These are phyloP conservation scores for Thalassiosira hispida DNA, from an alignment of 352 stramenopile genomes.

Conservation along the genomic window DNA sequence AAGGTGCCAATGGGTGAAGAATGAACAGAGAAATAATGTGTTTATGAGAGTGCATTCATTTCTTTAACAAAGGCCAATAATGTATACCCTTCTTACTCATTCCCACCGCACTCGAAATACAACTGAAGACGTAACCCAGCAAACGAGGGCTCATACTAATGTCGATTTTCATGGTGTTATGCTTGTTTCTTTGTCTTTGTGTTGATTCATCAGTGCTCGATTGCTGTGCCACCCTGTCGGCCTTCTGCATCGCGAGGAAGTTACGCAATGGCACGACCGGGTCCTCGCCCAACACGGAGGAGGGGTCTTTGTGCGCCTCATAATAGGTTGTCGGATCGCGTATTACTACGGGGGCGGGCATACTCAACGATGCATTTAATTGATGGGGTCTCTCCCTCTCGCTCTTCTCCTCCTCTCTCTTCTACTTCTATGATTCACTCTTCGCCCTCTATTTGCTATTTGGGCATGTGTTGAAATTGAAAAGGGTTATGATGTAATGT, in stretches of 20 bases:
- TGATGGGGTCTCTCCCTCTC: not conserved
- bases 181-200: not conserved
- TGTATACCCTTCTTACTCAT: constrained; percentile 12
- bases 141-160: constrained; percentile 40
- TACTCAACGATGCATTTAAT: constrained; percentile 69
- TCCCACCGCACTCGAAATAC: constrained; percentile 25
- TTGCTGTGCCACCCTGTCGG: not conserved
- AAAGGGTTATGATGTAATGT: too few relatives aligned
- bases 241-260: not conserved
- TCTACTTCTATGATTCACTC: too few relatives aligned
- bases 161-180: constrained; percentile 20
- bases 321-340: constrained; percentile 18
- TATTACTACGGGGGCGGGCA: constrained; percentile 37
- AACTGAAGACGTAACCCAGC: constrained; percentile 38
- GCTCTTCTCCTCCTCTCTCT: too few relatives aligned
- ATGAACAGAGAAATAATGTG: too few relatives aligned
- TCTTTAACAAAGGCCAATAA: too few relatives aligned
- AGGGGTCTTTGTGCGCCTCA: not conserved
- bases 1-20: not conserved
- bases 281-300: not conserved
- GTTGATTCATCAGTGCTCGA: not conserved
- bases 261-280: not conserved
- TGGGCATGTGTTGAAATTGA: too few relatives aligned
- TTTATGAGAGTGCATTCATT: not conserved
- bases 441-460: too few relatives aligned